These are phyloP conservation scores for Russula lepida DNA, from an alignment of 768 basidiomycete genomes.

Conservation along the genomic window DNA sequence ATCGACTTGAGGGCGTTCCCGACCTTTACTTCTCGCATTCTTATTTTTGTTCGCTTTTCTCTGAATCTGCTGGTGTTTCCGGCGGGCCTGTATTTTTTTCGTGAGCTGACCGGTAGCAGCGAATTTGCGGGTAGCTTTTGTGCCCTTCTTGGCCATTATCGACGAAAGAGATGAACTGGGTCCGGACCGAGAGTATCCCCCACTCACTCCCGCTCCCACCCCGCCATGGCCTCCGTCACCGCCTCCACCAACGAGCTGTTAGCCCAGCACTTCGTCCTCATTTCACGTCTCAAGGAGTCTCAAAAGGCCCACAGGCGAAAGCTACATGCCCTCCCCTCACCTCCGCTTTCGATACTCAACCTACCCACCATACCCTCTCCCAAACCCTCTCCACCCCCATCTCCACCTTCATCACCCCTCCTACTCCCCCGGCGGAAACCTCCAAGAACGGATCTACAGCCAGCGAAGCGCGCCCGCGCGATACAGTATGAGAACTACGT, in stretches of 20 bases:
- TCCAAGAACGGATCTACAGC: constrained; percentile 46
- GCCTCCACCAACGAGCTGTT: constrained; percentile 59
- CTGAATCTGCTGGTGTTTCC: constrained; percentile 67
- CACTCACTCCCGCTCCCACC: neutral
- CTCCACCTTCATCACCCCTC: constrained; percentile 38
- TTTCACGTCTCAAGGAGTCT: constrained; percentile 44
- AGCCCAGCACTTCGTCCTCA: constrained; percentile 49
- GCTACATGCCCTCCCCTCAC: constrained; percentile 47
- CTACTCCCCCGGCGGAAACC: constrained; percentile 30
- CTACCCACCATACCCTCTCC: constrained; percentile 30
- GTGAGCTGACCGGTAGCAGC: constrained; percentile 83
- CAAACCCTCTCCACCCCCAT: constrained; percentile 40
- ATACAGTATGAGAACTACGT: constrained; percentile 74
- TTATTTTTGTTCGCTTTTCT: constrained; percentile 61
- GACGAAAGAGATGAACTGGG: neutral
- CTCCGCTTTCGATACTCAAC: constrained; percentile 31
- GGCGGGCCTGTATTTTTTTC: constrained; percentile 75
- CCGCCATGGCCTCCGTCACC: constrained; percentile 23
- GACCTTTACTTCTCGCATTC: constrained; percentile 24
- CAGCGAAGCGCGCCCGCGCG: constrained; percentile 65
- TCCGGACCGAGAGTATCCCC: neutral
- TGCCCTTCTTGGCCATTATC: constrained; percentile 49
- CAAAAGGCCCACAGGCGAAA: constrained; percentile 53
- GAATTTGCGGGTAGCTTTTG: constrained; percentile 83
- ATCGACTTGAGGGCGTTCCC: constrained; percentile 24